Evolutionary conservation across 805 yeast species (phyloP).

Genomic region (Barnettozyma californica): DNA sequence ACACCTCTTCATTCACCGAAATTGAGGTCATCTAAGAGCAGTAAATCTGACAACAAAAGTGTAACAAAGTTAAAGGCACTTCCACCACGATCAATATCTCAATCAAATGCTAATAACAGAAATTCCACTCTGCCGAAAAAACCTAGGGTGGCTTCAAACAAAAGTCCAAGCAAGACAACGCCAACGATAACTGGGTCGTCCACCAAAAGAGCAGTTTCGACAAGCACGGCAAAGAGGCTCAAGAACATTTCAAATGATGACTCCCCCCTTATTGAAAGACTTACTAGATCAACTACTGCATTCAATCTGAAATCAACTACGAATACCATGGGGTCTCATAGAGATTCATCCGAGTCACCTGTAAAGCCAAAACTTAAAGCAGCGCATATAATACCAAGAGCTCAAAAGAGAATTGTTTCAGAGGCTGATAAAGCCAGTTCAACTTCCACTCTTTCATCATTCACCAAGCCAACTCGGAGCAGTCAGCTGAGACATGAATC

Average conservation of each 20-base stretch:
- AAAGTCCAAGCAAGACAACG: neutral
- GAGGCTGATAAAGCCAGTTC: constrained; percentile 5
- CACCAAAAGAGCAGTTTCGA: constrained; percentile 8
- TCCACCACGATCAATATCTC: neutral
- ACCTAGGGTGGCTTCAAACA: neutral
- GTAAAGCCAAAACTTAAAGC: neutral
- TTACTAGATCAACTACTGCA: constrained; percentile 23
- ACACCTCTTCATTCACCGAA: constrained; percentile 6
- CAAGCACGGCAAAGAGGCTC: neutral
- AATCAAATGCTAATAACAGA: neutral
- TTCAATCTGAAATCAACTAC: constrained; percentile 13
- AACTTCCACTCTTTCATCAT: neutral
- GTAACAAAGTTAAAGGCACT: neutral
- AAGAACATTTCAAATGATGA: constrained; percentile 8
- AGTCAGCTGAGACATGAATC: constrained; percentile 19
- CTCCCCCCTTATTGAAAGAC: constrained; percentile 19
- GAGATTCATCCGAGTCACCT: constrained; percentile 7
- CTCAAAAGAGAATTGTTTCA: constrained; percentile 12
- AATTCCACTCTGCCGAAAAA: neutral
- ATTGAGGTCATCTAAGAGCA: neutral
- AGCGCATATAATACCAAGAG: neutral
- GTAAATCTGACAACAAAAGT: neutral
- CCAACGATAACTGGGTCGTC: constrained; percentile 3
- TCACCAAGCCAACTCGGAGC: constrained; percentile 15
- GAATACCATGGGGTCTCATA: neutral